These are phyloP conservation scores for Dalbergia cochinchinensis DNA, from an alignment of 306 rosid genomes.

Conservation along the genomic window DNA sequence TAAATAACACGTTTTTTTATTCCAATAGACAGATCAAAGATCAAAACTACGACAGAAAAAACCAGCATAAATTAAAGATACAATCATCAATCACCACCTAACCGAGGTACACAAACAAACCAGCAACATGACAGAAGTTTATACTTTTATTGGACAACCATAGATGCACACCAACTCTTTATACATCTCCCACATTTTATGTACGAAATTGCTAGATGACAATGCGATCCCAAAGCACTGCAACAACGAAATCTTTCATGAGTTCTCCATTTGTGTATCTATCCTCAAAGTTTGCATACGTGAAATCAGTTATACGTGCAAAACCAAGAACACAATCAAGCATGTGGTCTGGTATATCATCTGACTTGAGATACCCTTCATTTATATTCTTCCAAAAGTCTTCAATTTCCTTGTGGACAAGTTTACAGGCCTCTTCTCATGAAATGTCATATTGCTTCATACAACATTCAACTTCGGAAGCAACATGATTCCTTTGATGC, in stretches of 20 bases:
- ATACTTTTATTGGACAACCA: too few species aligned
- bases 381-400: slow-evolving; percentile 53
- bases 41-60: too few species aligned
- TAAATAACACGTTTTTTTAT: too few species aligned
- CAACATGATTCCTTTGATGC: slow-evolving; percentile 40
- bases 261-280: slow-evolving; percentile 44
- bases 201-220: not conserved
- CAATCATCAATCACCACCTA: too few species aligned
- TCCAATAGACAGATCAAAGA: too few species aligned
- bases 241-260: slow-evolving; percentile 31
- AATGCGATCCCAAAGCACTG: slow-evolving; percentile 2
- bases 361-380: slow-evolving; percentile 31
- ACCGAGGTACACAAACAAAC: too few species aligned
- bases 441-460: slow-evolving; percentile 38
- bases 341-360: slow-evolving; percentile 40
- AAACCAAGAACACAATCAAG: slow-evolving; percentile 44
- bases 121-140: too few species aligned
- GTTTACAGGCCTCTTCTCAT: too few species aligned
- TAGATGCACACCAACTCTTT: not conserved
- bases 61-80: too few species aligned
- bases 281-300: slow-evolving; percentile 42
- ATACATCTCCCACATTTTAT: not conserved
- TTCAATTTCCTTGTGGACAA: not conserved
- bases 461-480: slow-evolving; percentile 52
- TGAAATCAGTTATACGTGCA: slow-evolving; percentile 31